A percentile compares a stretch with the other conserved stretches of the same genome.
Evolutionary conservation across 192 early-diverging fungal species (phyloP).

Genomic region (Umbelopsis ramanniana): DNA sequence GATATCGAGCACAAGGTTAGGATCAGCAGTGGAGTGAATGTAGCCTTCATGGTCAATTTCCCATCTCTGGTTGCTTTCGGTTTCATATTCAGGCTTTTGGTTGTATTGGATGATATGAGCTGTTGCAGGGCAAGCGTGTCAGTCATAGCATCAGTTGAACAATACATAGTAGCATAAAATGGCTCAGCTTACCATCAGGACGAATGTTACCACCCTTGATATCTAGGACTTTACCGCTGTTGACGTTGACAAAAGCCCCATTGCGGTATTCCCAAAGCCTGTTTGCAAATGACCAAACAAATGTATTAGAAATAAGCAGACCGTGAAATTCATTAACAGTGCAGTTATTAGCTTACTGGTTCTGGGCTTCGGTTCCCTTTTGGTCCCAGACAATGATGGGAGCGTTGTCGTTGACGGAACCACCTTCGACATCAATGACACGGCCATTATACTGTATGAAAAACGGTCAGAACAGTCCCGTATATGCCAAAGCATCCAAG

Average conservation of each 20-base stretch:
- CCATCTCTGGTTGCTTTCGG: slow-evolving; percentile 25
- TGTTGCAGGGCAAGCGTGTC: background rate
- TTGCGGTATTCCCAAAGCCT: slow-evolving; percentile 34
- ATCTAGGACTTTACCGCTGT: slow-evolving; percentile 34
- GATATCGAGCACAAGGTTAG: slow-evolving; percentile 31
- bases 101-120: slow-evolving; percentile 31
- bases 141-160: too few species aligned
- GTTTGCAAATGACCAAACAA: background rate
- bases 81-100: slow-evolving; percentile 8
- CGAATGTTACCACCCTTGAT: slow-evolving; percentile 27
- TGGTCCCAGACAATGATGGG: slow-evolving; percentile 28
- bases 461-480: too few species aligned
- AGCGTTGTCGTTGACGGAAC: slow-evolving; percentile 27
- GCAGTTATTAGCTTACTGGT: slow-evolving; percentile 20
- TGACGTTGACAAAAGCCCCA: slow-evolving; percentile 24
- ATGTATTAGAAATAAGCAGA: background rate
- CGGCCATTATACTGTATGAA: slow-evolving; percentile 3
- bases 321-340: too few species aligned
- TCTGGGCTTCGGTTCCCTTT: slow-evolving; percentile 13
- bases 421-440: slow-evolving; percentile 31
- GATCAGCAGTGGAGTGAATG: slow-evolving; percentile 26
- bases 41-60: slow-evolving; percentile 23
- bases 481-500: too few species aligned
- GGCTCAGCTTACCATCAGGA: background rate
- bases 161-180: too few species aligned